Conservation (phyloP, 768 basidiomycete species). For the Tricholoma terreum region DNA sequence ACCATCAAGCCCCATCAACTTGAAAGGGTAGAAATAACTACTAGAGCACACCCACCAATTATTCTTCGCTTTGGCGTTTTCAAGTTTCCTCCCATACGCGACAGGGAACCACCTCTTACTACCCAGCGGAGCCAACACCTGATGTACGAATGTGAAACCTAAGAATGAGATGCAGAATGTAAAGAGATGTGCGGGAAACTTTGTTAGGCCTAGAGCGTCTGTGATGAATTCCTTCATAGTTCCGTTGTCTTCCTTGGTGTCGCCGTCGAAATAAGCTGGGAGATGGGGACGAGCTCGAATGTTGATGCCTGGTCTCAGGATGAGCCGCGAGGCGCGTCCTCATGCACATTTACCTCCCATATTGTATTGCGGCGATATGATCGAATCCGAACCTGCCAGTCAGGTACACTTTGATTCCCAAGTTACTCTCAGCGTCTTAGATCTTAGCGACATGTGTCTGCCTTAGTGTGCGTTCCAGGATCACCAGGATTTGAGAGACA, state of each 20-base stretch:
- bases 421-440: too few species aligned
- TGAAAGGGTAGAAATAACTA: not conserved
- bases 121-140: constrained; percentile 52
- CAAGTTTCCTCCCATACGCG: constrained; percentile 43
- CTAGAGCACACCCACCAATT: constrained; percentile 49
- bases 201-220: constrained; percentile 43
- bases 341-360: too few species aligned
- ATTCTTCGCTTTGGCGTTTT: constrained; percentile 42
- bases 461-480: too few species aligned
- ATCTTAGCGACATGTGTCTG: too few species aligned
- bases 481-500: too few species aligned
- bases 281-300: too few species aligned
- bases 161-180: constrained; percentile 52
- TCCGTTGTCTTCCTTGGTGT: not conserved
- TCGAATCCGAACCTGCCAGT: too few species aligned
- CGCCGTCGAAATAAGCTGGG: too few species aligned
- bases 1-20: not conserved
- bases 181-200: constrained; percentile 54
- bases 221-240: constrained; percentile 7
- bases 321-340: too few species aligned
- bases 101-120: constrained; percentile 45
- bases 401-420: too few species aligned
- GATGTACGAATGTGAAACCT: constrained; percentile 57
- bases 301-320: too few species aligned
- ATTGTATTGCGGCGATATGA: too few species aligned